Percentiles rank a stretch among this genome's conserved stretches.
phyloP scores from a whole-genome alignment of 768 basidiomycete genomes.

The Tephrocybe sp. region DNA sequence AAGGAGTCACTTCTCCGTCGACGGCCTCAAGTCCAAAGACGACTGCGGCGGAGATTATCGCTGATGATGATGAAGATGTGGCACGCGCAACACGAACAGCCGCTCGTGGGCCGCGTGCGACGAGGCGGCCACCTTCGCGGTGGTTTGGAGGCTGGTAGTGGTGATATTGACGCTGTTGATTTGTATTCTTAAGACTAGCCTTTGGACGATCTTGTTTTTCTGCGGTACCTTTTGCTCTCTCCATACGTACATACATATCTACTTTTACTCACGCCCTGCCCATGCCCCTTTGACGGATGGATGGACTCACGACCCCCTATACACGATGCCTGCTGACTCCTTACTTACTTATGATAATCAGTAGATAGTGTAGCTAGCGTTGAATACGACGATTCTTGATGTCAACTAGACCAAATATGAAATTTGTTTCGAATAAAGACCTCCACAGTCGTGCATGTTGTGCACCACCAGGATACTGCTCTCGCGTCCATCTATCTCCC shows the following conservation, averaged over 20 bases:
- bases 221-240: slow-evolving; percentile 4
- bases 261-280: slow-evolving; percentile 9
- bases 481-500: slow-evolving; percentile 3
- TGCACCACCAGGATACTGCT: slow-evolving; percentile 11
- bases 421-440: not conserved
- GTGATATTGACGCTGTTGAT: slow-evolving; percentile 27
- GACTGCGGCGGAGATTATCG: slow-evolving; percentile 67
- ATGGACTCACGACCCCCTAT: slow-evolving; percentile 27
- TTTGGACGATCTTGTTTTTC: slow-evolving; percentile 16
- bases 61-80: slow-evolving; percentile 59
- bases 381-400: slow-evolving; percentile 17
- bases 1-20: slow-evolving; percentile 55
- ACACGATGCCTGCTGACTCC: slow-evolving; percentile 23
- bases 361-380: slow-evolving; percentile 38
- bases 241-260: slow-evolving; percentile 13
- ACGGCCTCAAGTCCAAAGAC: slow-evolving; percentile 70
- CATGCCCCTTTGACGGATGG: slow-evolving; percentile 23
- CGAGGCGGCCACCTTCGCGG: slow-evolving; percentile 50
- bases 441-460: slow-evolving; percentile 14
- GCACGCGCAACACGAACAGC: slow-evolving; percentile 36
- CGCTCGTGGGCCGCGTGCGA: slow-evolving; percentile 43
- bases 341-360: slow-evolving; percentile 12
- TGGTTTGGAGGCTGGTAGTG: slow-evolving; percentile 65
- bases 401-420: slow-evolving; percentile 18
- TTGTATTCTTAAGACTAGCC: slow-evolving; percentile 35